These are phyloP conservation scores for Abelmoschus esculentus DNA, from an alignment of 345 rosid genomes.

Conservation along the genomic window DNA sequence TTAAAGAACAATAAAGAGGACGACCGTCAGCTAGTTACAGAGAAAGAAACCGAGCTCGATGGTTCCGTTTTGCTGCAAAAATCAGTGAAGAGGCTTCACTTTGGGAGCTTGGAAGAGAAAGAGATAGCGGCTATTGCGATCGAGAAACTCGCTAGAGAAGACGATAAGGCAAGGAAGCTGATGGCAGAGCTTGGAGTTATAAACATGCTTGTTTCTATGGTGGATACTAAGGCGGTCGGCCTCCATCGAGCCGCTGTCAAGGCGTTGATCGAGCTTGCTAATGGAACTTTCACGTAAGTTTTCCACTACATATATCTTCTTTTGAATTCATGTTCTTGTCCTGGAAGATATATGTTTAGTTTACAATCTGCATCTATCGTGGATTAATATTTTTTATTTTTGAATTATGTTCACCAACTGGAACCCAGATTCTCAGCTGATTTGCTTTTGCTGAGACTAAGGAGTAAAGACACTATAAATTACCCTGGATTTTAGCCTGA, in stretches of 20 bases:
- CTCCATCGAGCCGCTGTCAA: conserved; percentile 47
- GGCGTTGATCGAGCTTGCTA: conserved; percentile 80
- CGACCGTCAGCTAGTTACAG: not conserved
- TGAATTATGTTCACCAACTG: too few relatives aligned
- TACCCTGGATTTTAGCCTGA: not conserved
- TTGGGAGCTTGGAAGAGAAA: conserved; percentile 73
- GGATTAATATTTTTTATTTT: too few relatives aligned
- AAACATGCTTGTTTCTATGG: conserved; percentile 68
- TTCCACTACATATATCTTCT: not conserved
- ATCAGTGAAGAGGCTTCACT: conserved; percentile 79
- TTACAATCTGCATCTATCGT: too few relatives aligned
- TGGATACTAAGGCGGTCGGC: conserved; percentile 24
- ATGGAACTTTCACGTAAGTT: conserved; percentile 72
- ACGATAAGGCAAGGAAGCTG: conserved; percentile 43
- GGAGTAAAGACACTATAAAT: not conserved
- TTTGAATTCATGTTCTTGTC: not conserved
- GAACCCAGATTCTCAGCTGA: conserved; percentile 11
- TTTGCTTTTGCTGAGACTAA: not conserved
- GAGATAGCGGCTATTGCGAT: conserved; percentile 61
- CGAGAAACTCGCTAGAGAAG: conserved; percentile 50
- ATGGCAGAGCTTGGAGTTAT: conserved; percentile 90
- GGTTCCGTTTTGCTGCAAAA: conserved; percentile 46
- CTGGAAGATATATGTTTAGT: not conserved
- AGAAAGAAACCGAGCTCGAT: conserved; percentile 7
- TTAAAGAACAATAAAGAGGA: not conserved